Conservation (phyloP, 371 early-diverging fungal genomes). For the Mucor irregularis region DNA sequence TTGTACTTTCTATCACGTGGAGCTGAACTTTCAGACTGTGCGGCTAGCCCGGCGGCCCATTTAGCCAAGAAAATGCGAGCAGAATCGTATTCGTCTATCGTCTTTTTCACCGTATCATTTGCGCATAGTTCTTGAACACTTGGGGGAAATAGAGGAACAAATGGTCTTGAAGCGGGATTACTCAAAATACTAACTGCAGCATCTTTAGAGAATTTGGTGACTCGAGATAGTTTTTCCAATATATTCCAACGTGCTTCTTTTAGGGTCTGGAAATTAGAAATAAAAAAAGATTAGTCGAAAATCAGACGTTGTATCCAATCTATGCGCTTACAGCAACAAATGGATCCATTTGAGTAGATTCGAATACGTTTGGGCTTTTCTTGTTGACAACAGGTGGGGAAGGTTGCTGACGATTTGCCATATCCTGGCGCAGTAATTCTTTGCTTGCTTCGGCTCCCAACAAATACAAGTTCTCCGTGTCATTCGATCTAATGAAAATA, state of each 20-base stretch:
- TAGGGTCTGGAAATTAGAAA: slow-evolving; percentile 41
- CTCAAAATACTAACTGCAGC: slow-evolving; percentile 73
- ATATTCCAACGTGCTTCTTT: slow-evolving; percentile 80
- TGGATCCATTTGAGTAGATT: slow-evolving; percentile 48
- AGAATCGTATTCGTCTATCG: slow-evolving; percentile 79
- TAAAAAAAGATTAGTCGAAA: background rate
- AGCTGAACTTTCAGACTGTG: slow-evolving; percentile 35
- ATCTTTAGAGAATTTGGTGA: slow-evolving; percentile 78
- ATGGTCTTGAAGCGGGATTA: slow-evolving; percentile 75
- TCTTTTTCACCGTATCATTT: slow-evolving; percentile 47
- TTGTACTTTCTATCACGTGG: slow-evolving; percentile 38
- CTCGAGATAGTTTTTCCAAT: slow-evolving; percentile 80
- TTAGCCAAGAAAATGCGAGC: slow-evolving; percentile 84
- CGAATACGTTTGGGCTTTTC: slow-evolving; percentile 20
- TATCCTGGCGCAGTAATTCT: background rate
- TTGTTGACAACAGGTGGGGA: background rate
- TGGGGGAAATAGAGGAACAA: slow-evolving; percentile 76
- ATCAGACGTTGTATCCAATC: no score
- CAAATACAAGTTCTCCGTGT: slow-evolving; percentile 18
- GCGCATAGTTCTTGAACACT: slow-evolving; percentile 41
- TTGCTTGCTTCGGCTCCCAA: background rate
- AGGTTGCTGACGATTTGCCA: background rate
- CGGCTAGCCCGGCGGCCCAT: slow-evolving; percentile 75
- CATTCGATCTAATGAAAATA: slow-evolving; percentile 28
- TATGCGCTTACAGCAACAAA: slow-evolving; percentile 34